Evolutionary conservation across 2,329 filamentous ascomycete species (phyloP), one percentile per base, ranked within the genome.

Genomic region (Neophaeococcomyces aloes): DNA sequence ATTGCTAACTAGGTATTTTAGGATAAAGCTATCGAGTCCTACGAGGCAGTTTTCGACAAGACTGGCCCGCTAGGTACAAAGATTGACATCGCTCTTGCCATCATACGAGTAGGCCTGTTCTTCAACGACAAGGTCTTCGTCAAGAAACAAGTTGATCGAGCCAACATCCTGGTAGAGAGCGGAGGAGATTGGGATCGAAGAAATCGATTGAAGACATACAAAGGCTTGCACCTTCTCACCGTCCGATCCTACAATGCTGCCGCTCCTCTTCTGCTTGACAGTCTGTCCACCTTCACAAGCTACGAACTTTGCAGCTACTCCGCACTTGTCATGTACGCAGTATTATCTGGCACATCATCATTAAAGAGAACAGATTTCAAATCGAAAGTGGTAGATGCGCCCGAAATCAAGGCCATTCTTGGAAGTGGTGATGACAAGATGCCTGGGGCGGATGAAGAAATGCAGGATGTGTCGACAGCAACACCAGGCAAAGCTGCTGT

Each of bases 271-370:
- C 81, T 98, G 39, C 86, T 98, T 59, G 91, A 98, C 72, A 94
- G 86, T 60, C 75, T 98, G 54, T 95, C 89, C 21, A 98, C 91
- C 17, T 98, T 98, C 65, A 98, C 91, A 50, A 95, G 87, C 64
- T 95, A 95, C 69, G 91, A 98, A 66, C 79, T 98, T 38, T 98
- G 91, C 79, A 89, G 83, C 53, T 98, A 98, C 71, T 94, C 87
- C 47, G 83, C 79, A 48, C 78, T 98, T 18, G 91, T 98, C 40
- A 81, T 95, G 45, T 98, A 96, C 69, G 87, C 91, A 1, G 89
- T 96, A 17, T 79, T 98, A 27, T 87, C 91, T 29, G 91, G 91
- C 47, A 93, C 88, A 5, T 82, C 96, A 18, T 91, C 89, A 35
- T 76, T 98, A 45, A 94, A 95, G 71, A 83, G 91, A 38, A 86